Conservation (phyloP, 1,139 yeast species). For the Pichia sp. region DNA sequence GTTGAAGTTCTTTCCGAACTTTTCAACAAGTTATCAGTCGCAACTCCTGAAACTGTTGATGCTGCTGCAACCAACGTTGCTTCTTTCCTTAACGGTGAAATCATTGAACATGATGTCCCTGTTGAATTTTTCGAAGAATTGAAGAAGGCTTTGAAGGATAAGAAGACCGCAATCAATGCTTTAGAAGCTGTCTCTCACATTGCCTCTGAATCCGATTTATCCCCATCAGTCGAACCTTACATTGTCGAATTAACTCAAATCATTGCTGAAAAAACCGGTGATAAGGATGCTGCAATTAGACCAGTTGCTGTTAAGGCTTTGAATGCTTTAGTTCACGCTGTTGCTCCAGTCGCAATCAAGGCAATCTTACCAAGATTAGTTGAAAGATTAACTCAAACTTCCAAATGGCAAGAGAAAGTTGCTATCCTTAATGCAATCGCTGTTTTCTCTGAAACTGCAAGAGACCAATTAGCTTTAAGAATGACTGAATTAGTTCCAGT, state of each 20-base stretch:
- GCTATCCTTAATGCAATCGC: constrained; percentile 80
- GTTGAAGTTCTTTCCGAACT: constrained; percentile 87
- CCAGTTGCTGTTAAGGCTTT: constrained; percentile 67
- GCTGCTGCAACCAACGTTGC: constrained; percentile 88
- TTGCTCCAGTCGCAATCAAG: constrained; percentile 93
- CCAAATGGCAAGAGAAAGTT: constrained; percentile 98
- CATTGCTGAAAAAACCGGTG: constrained; percentile 79
- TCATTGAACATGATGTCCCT: constrained; percentile 98
- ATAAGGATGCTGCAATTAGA: constrained; percentile 74
- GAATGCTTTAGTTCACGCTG: constrained; percentile 65
- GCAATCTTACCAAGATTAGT: constrained; percentile 77
- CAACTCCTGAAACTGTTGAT: constrained; percentile 73
- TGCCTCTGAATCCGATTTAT: constrained; percentile 69
- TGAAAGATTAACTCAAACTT: constrained; percentile 59
- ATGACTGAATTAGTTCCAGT: constrained; percentile 99
- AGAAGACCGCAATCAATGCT: constrained; percentile 72
- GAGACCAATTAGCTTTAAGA: constrained; percentile 93
- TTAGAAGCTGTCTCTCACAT: constrained; percentile 80
- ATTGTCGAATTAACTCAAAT: constrained; percentile 67
- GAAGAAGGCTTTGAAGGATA: constrained; percentile 67
- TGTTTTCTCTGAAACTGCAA: constrained; percentile 88
- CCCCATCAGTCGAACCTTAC: constrained; percentile 94
- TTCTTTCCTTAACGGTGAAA: constrained; percentile 90
- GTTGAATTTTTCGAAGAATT: constrained; percentile 75
- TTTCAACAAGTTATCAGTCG: constrained; percentile 86